Evolutionary conservation across 2,329 filamentous ascomycete species (phyloP), one percentile per base, ranked within the genome.

Genomic region (Paraphaeosphaeria sporulosa): DNA sequence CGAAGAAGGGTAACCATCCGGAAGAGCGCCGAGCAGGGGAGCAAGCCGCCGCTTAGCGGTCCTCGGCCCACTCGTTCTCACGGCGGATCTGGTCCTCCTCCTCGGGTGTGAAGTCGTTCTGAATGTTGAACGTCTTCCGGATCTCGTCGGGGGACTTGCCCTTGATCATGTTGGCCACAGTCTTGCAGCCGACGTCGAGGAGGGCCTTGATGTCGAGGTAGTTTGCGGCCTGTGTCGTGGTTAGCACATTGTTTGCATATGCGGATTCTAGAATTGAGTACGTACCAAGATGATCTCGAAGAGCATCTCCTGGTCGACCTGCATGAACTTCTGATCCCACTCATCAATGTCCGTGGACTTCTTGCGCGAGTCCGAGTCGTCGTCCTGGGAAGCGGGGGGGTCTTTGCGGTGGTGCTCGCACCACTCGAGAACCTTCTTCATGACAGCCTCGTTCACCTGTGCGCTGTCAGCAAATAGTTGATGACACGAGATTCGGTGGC

Each of bases 251-350:
- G 27, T 49, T 13, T 10, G 34, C 34, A 27, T 38, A 48, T 13
- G 17, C 19, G 21, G 30, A 12, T 32, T 15, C 42, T 38, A 21
- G 54, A n/a, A n/a, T 36, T 32, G 32, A 62, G 32, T 36, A 68
- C 90, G 60, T 86, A 95, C 93, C 27, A 99, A 86, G 71, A 99
- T 99, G 75, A 99, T 98, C 84, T 99, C 95, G 70, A 99, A 99
- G 1, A 99, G 87, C 95, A 99, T 98, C 82, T 99, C 95, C 77
- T 99, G 95, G 78, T 99, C 95, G 19, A 99, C 95, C 81, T 98
- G 94, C 95, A 99, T 98, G 81, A 98, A 99, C 83, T 99, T 99
- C 81, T 98, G 94, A 72, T 99, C 95, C 95, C 95, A 99, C 81
- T 99, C 95, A 61, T 98, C 95, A 68, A 99, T 99, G 72, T 99